Conservation (phyloP, 768 basidiomycete genomes). For the Tylopilus cervinicoccineus region DNA sequence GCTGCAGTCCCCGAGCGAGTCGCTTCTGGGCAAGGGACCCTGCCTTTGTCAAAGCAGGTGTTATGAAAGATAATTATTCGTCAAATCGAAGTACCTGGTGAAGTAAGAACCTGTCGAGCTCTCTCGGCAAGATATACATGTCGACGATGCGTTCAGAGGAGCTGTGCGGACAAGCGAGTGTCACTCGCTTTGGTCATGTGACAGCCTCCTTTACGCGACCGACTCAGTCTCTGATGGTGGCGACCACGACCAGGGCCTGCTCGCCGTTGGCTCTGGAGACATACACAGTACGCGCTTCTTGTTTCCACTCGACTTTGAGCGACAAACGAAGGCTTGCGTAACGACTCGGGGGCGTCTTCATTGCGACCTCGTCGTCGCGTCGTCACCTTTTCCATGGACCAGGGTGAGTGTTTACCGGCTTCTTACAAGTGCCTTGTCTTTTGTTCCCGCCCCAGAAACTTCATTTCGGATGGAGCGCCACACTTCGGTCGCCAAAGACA, state of each 20-base stretch:
- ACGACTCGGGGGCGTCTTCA: background rate
- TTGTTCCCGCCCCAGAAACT: background rate
- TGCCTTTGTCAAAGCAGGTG: slow-evolving; percentile 40
- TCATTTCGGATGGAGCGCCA: slow-evolving; percentile 16
- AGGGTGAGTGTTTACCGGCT: slow-evolving; percentile 6
- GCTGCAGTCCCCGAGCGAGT: slow-evolving; percentile 84
- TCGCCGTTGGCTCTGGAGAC: background rate
- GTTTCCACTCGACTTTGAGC: slow-evolving; percentile 10
- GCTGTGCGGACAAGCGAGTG: background rate
- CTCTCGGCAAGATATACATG: slow-evolving; percentile 76
- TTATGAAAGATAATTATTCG: background rate
- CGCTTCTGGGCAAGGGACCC: slow-evolving; percentile 92
- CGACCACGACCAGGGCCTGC: background rate
- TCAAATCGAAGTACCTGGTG: slow-evolving; percentile 47
- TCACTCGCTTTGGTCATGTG: slow-evolving; percentile 10
- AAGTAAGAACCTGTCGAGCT: slow-evolving; percentile 70
- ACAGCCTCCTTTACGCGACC: slow-evolving; percentile 2
- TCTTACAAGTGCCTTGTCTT: background rate
- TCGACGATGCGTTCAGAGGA: no score
- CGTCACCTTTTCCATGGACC: slow-evolving; percentile 16
- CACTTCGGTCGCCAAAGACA: slow-evolving; percentile 3
- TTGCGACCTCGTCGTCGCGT: slow-evolving; percentile 3
- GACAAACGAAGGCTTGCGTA: background rate
- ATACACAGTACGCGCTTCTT: background rate
- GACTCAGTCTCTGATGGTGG: slow-evolving; percentile 2